These are phyloP conservation scores for Phytopythium vexans DNA, from an alignment of 352 stramenopile genomes.

Conservation along the genomic window DNA sequence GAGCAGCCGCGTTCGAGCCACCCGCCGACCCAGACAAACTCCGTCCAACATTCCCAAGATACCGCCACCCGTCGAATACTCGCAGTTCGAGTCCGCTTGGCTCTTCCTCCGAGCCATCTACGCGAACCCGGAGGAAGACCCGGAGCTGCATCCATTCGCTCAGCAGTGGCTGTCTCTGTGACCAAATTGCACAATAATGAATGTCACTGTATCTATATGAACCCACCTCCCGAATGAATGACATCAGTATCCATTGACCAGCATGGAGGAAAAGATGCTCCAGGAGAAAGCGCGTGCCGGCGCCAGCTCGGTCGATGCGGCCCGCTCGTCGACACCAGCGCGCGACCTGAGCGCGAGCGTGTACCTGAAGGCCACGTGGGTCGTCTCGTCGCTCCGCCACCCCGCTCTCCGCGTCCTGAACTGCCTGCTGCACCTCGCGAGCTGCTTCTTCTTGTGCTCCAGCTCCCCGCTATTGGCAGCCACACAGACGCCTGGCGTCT, in stretches of 20 bases:
- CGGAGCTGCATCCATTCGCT: conserved; percentile 4
- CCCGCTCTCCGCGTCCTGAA: conserved; percentile 27
- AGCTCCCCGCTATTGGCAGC: conserved; percentile 42
- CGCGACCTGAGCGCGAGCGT: conserved; percentile 5
- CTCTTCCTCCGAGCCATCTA: conserved; percentile 1
- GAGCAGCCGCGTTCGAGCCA: too few relatives aligned
- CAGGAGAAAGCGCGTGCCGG: too few relatives aligned
- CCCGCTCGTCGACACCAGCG: too few relatives aligned
- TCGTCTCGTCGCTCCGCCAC: conserved; percentile 36
- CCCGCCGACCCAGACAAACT: too few relatives aligned
- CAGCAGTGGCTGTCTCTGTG: not conserved
- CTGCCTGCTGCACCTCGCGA: conserved; percentile 28
- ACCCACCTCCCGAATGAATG: too few relatives aligned
- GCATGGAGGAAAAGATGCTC: too few relatives aligned
- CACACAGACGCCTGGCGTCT: conserved; percentile 18
- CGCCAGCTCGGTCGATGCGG: too few relatives aligned
- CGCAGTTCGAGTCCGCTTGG: not conserved
- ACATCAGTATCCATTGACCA: too few relatives aligned
- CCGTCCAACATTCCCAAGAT: too few relatives aligned
- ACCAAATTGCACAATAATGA: not conserved
- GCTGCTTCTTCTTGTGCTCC: conserved; percentile 32
- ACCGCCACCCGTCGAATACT: too few relatives aligned
- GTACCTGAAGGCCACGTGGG: conserved; percentile 37
- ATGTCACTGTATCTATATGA: not conserved
- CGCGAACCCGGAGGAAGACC: conserved; percentile 3